Base-by-base conservation (phyloP, 2,329 filamentous ascomycete genomes). In the Elsinoe ampelina region DNA sequence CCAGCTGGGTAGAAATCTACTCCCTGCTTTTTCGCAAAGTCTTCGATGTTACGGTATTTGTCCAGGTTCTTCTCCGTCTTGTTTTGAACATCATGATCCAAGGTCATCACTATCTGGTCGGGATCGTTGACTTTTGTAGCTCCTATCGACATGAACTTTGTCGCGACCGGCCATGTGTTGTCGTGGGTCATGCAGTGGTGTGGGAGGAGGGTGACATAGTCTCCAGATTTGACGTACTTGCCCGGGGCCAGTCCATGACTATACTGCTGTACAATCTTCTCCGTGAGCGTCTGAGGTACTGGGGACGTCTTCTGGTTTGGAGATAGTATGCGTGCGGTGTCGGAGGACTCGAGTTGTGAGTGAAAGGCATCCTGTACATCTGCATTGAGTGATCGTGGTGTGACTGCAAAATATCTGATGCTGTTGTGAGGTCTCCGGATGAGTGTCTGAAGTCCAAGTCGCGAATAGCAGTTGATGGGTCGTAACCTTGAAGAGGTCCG, bases 41-140 rank as follows among this genome's bases (percentile, higher is more conserved):
- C 79, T 67, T 93, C 83, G 54, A 96, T 95, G 65, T 86, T 80
- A 13, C 71, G 67, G 70, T 95, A 96, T 67, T 96, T 96, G 65
- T 85, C 83, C 41, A 95, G 69, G 65, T 95, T 95, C 61, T 81
- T 74, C 60, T 87, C 84, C 57, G 75, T 82, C 71, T 84, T 87
- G 70, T 95, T 93, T 67, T 95, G 88, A 0, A 95, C 87, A 64
- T 95, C 89, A 67, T 95, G 91, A 65, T 95, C 90, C 1, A 95
- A 73, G 0, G 88, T 86, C 76, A 93, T 85, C 17, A 95, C 87
- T 26, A 93, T 75, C 73, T 95, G 90, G 17, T 77, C 73, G 2
- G 78, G 79, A 68, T 91, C 74, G 63, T 88, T 78, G 65, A 95
- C 79, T 67, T 83, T 82, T 47, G 85, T 80, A 0, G 88, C 88